Percentiles rank a stretch among this genome's conserved stretches.
These are phyloP conservation scores for Aureobasidium pullulans DNA, from an alignment of 2,329 filamentous ascomycete genomes.

Conservation along the genomic window DNA sequence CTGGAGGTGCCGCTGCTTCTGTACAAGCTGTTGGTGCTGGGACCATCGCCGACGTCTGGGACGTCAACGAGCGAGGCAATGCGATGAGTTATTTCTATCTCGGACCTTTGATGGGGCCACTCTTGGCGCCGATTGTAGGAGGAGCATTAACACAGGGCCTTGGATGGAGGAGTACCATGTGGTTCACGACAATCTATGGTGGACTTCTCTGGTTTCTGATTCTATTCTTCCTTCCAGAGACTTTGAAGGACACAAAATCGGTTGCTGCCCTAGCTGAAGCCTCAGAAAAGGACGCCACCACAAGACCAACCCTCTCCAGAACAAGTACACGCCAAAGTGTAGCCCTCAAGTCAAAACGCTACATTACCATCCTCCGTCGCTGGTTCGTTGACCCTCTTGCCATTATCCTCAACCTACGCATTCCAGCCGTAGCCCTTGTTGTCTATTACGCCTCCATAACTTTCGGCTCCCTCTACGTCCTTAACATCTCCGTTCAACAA, in stretches of 20 bases:
- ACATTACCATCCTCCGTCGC: conserved; percentile 48
- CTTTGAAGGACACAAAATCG: conserved; percentile 35
- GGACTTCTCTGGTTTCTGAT: conserved; percentile 49
- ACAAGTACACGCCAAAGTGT: conserved; percentile 58
- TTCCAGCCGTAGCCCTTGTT: conserved; percentile 64
- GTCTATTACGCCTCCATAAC: conserved; percentile 69
- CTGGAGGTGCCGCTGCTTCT: conserved; percentile 69
- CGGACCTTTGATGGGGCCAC: conserved; percentile 66
- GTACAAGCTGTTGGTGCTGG: conserved; percentile 79
- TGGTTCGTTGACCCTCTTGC: conserved; percentile 65
- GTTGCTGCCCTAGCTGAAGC: conserved; percentile 25
- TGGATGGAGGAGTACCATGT: conserved; percentile 71
- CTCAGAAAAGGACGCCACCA: conserved; percentile 20
- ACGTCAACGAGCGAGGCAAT: conserved; percentile 59
- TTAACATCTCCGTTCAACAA: conserved; percentile 70
- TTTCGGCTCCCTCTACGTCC: conserved; percentile 66
- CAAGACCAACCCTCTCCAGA: conserved; percentile 29
- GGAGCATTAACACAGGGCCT: conserved; percentile 62
- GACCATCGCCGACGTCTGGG: conserved; percentile 77
- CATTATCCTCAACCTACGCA: conserved; percentile 64
- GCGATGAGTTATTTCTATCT: conserved; percentile 84
- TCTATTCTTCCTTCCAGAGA: conserved; percentile 59
- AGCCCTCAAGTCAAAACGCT: conserved; percentile 48
- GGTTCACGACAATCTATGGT: conserved; percentile 68
- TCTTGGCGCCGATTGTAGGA: conserved; percentile 70